A percentile compares a stretch with the other conserved stretches of the same genome.
Evolutionary conservation across 2,329 filamentous ascomycete species (phyloP).

Genomic region (Apiospora kogelbergensis): DNA sequence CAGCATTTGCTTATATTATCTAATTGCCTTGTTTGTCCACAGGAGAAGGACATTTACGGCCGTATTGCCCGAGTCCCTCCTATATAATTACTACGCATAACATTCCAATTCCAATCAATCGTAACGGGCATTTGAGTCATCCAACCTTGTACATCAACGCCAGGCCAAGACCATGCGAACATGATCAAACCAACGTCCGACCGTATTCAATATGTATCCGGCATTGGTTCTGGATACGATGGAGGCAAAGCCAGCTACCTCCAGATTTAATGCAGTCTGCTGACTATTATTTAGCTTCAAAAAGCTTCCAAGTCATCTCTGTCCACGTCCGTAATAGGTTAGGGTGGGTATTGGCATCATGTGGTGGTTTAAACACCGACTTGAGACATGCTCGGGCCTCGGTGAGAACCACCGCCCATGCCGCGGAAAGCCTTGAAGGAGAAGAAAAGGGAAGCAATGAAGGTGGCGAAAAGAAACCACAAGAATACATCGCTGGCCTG

Average conservation of each 20-base stretch:
- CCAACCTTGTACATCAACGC: not conserved
- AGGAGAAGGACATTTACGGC: not conserved
- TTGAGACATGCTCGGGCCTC: constrained; percentile 56
- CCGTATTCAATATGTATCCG: not conserved
- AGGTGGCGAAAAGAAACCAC: constrained; percentile 73
- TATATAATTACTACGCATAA: not conserved
- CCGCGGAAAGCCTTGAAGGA: constrained; percentile 54
- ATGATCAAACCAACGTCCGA: not conserved
- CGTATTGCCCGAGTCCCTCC: not conserved
- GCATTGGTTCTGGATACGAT: not conserved
- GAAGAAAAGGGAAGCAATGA: constrained; percentile 57
- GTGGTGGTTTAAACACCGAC: constrained; percentile 27
- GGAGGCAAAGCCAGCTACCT: not conserved
- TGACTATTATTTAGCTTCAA: not conserved
- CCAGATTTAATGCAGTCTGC: not conserved
- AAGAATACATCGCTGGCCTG: constrained; percentile 75
- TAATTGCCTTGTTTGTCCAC: not conserved
- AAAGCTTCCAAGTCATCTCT: not conserved
- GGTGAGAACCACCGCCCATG: constrained; percentile 43
- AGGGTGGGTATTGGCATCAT: not conserved
- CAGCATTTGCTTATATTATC: not conserved
- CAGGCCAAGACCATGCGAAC: not conserved
- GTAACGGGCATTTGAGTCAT: not conserved
- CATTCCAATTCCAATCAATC: not conserved
- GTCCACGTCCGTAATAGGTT: not conserved